Base-by-base conservation (phyloP, 2,329 filamentous ascomycete genomes). In the Arthrobotrys iridis region DNA sequence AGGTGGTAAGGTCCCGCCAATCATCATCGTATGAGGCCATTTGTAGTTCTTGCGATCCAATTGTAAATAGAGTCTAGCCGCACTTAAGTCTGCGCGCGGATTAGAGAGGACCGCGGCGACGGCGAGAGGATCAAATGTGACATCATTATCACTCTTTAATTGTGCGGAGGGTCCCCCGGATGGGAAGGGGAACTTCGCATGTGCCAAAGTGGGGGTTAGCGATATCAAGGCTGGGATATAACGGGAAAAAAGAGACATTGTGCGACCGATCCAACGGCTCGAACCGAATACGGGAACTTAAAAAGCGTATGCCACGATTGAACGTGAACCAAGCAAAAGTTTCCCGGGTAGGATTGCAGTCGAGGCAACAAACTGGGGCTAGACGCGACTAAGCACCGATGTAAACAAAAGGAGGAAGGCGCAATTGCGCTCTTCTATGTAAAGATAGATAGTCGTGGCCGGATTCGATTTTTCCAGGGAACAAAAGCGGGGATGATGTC, bases 11-110 rank as follows among this genome's bases (percentile, higher is more conserved):
- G 79, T 80, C 10, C 79, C 80, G 18, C 80, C 80, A 37, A 81
- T 78, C 80, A 81, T 81, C 55, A 78, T 81, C 15, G 78, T 79
- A 52, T 81, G 80, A 15, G 80, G 80, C 80, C 80, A 81, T 46
- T 67, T 78, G 71, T 81, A 81, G 46, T 78, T 46, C 2, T 74
- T 64, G 18, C 68, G 72, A 72, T 81, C 80, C 52, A 78, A 79
- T 59, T 81, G 80, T 4, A 79, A 78, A 30, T 81, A 81, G 2
- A 81, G 77, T 28, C 78, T 75, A 13, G 80, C 80, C 8, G 80
- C 80, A 46, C 80, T 81, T 33, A 78, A 62, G 35, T 79, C 78
- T 10, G 50, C 80, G 18, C 80, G 80, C 2, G 80, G 80, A 64
- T 81, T 81, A 57, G 78, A 77, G 2, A 81, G 77, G 15, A 81